Percentiles rank a stretch among this genome's conserved stretches.
Evolutionary conservation across 805 yeast genomes (phyloP).

Genomic region (Candida wancherniae): DNA sequence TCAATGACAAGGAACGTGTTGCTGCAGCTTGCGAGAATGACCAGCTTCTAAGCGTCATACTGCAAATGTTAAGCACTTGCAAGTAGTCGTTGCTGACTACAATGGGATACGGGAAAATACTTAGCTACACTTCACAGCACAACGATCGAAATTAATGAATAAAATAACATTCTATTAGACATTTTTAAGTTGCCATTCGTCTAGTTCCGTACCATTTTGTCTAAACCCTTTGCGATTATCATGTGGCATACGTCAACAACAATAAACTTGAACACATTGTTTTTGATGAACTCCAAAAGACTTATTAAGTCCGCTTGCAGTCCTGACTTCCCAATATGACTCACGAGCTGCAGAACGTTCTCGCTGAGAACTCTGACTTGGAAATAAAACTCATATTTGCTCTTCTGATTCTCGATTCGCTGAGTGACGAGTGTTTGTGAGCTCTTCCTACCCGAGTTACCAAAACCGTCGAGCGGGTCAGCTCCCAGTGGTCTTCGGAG

Average conservation of each 20-base stretch:
- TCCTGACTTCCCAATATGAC: conserved; percentile 10
- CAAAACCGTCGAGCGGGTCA: conserved; percentile 11
- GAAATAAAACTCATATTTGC: conserved; percentile 32
- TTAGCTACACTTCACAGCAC: too few species aligned
- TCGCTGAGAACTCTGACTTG: conserved; percentile 22
- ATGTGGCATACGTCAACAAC: conserved; percentile 34
- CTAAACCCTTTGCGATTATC: conserved; percentile 24
- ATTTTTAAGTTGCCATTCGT: too few species aligned
- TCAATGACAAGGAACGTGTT: conserved; percentile 95
- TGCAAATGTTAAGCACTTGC: conserved; percentile 88
- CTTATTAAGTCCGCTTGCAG: conserved; percentile 18
- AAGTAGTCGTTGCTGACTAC: too few species aligned
- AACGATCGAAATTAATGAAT: too few species aligned
- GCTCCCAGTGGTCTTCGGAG: conserved; percentile 19
- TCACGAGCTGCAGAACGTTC: conserved; percentile 10
- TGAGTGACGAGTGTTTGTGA: conserved; percentile 12
- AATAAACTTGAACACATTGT: conserved; percentile 31
- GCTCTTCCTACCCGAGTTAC: conserved; percentile 17
- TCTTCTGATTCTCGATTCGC: conserved; percentile 26
- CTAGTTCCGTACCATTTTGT: too few species aligned
- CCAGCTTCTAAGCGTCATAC: conserved; percentile 83
- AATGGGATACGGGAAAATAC: too few species aligned
- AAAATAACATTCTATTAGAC: too few species aligned
- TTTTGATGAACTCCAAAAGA: conserved; percentile 34
- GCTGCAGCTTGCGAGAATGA: conserved; percentile 98